Evolutionary conservation across 2,329 filamentous ascomycete genomes (phyloP).

Genomic region (Fusarium sp.): DNA sequence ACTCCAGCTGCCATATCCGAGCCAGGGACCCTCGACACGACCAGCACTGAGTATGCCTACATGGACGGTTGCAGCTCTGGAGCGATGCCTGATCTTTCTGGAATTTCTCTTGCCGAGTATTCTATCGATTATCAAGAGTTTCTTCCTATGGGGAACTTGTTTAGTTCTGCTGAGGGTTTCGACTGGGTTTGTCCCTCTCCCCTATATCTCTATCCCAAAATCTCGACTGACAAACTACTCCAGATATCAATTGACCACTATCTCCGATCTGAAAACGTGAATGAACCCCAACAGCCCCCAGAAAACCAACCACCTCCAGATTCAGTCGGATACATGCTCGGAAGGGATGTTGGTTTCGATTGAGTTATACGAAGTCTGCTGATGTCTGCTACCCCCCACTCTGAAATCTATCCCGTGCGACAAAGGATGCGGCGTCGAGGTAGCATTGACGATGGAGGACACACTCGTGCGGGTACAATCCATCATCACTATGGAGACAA

Average conservation of each 20-base stretch:
- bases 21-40: conserved; percentile 8
- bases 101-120: conserved; percentile 28
- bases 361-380: neutral
- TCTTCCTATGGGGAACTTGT: conserved; percentile 53
- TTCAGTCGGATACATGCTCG: neutral
- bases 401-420: neutral
- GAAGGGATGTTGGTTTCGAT: neutral
- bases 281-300: neutral
- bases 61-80: neutral
- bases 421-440: neutral
- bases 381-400: neutral
- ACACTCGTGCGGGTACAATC: conserved; percentile 2
- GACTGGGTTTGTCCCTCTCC: conserved; percentile 54
- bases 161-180: conserved; percentile 49
- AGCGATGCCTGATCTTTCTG: conserved; percentile 14
- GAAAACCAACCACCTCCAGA: neutral
- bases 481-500: conserved; percentile 23
- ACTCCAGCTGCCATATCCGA: conserved; percentile 18
- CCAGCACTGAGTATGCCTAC: neutral
- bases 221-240: conserved; percentile 10
- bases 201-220: neutral
- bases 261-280: conserved; percentile 20
- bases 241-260: conserved; percentile 48
- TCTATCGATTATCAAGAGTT: conserved; percentile 49
- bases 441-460: neutral